Evolutionary conservation across 148 eudicot species (phyloP), one percentile per base, ranked within the genome.

Genomic region (Bassia scoparia): DNA sequence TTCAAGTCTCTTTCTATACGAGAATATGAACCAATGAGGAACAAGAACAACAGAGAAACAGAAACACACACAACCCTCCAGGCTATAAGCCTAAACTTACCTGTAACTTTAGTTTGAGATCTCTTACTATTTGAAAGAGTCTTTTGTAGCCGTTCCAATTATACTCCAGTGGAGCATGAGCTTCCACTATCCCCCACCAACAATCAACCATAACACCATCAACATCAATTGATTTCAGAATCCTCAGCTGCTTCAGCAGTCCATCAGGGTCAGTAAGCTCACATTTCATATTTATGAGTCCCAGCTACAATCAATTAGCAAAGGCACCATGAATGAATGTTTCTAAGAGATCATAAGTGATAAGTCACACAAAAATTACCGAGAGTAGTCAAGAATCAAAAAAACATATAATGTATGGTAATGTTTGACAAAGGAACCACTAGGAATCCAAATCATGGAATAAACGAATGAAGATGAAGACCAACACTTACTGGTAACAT

Each of bases 181-280:
- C 97, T 86, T 93, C 97, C 31, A 93, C 97, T 75, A 93, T 81
- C 48, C 97, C 98, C 98, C 98, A 93, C 98, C 98, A 93, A 83
- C 97, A 90, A 76, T 90, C 90, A 69, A 93, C 87, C 85, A 81
- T 82, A 71, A 90, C 84, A 62, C 98, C 98, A 72, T 90, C 98
- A 50, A 93, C 81, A 70, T 89, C 87, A 20, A 81, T 61, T 44
- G 91, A 86, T 80, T 93, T 89, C 84, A 93, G 77, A 68, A 80
- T 74, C 74, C 84, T 84, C 55, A 93, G 81, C 82, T 93, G 98
- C 81, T 86, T 89, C 58, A 83, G 76, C 60, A 89, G 73, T 74
- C 88, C 88, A 81, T 90, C 92, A 60, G 90, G 89, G 81, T 90
- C 89, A 69, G 78, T 84, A 77, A 93, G 92, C 81, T 90, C 97